Evolutionary conservation across 2,329 filamentous ascomycete species (phyloP).

Genomic region (Aspergillus piperis): DNA sequence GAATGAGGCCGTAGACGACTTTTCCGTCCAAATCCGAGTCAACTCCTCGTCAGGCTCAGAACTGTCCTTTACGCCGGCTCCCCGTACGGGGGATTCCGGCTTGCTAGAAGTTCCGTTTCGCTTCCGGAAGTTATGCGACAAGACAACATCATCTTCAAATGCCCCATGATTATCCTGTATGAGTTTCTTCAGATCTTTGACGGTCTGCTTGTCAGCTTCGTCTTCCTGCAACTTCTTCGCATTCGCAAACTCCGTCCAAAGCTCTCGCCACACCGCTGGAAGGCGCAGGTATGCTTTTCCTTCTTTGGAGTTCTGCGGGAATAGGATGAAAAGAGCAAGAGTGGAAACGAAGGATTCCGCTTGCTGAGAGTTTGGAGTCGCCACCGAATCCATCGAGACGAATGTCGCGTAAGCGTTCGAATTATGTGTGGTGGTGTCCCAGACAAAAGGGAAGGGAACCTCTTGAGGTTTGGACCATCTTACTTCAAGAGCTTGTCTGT

Average conservation of each 20-base stretch:
- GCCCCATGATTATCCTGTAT: slow-evolving; percentile 39
- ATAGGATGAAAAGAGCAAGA: slow-evolving; percentile 77
- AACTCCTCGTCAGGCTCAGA: slow-evolving; percentile 43
- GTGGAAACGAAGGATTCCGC: slow-evolving; percentile 87
- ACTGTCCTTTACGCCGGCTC: slow-evolving; percentile 23
- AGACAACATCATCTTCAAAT: slow-evolving; percentile 71
- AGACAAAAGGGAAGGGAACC: slow-evolving; percentile 44
- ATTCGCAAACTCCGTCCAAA: slow-evolving; percentile 78
- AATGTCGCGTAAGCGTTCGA: slow-evolving; percentile 53
- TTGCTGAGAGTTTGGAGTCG: slow-evolving; percentile 74
- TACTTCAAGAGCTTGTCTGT: slow-evolving; percentile 73
- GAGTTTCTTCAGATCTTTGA: slow-evolving; percentile 62
- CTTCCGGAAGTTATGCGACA: slow-evolving; percentile 72
- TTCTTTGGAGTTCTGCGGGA: slow-evolving; percentile 75
- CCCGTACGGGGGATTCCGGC: slow-evolving; percentile 28
- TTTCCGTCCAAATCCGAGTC: slow-evolving; percentile 54
- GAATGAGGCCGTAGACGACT: slow-evolving; percentile 58
- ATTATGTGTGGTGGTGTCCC: slow-evolving; percentile 46
- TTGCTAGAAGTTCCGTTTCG: slow-evolving; percentile 39
- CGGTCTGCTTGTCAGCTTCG: slow-evolving; percentile 65
- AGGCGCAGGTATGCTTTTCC: slow-evolving; percentile 81
- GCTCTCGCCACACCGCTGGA: slow-evolving; percentile 76
- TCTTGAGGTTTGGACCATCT: slow-evolving; percentile 76
- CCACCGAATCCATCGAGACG: slow-evolving; percentile 73
- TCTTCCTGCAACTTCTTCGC: slow-evolving; percentile 71